Evolutionary conservation across 225 moss, liverwort and hornwort species (phyloP), one percentile per base, ranked within the genome.

Genomic region (Thuidium tamariscinum): DNA sequence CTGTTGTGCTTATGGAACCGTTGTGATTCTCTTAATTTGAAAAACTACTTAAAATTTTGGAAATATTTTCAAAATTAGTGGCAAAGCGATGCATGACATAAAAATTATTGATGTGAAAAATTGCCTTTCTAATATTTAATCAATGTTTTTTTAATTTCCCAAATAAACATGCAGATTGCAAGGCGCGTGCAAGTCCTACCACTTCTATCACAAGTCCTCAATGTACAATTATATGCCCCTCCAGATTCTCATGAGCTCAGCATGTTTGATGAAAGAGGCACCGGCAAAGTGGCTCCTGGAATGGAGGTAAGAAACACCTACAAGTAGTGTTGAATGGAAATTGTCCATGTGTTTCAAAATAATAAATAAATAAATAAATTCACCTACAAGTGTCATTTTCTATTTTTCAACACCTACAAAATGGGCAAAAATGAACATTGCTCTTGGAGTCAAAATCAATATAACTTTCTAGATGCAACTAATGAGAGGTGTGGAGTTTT

Each of bases 101-200:
- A 4, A 56, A 13, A 37, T 23, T 41, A 77, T 2, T 9, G 11
- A 66, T 82, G 6, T 29, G 3, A 77, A 27, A 16, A 10, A 9
- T 63, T 32, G 0, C 13, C 2, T 30, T 26, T 15, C 14, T 5
- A 7, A 64, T 69, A 13, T 14, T 13, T 8, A 29, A 52, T 41
- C 26, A 17, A n/a, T 17, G n/a, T 9, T 11, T 8, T 8, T 22
- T 3, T 67, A 10, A 26, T 74, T 70, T 36, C 41, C 68, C 5
- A 79, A 27, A 76, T 87, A 16, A 10, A 48, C 2, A 7, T 87
- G 30, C 87, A 97, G 97, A 81, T 98, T 88, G 93, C 93, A 74
- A 89, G 97, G 70, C 88, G 95, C 84, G 95, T 98, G 26, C 96
- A 95, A 96, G 97, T 98, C 32, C 71, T 96, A 14, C 97, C 97